Conservation (phyloP, 164 flowering plant species). For the Annona squamosa region DNA sequence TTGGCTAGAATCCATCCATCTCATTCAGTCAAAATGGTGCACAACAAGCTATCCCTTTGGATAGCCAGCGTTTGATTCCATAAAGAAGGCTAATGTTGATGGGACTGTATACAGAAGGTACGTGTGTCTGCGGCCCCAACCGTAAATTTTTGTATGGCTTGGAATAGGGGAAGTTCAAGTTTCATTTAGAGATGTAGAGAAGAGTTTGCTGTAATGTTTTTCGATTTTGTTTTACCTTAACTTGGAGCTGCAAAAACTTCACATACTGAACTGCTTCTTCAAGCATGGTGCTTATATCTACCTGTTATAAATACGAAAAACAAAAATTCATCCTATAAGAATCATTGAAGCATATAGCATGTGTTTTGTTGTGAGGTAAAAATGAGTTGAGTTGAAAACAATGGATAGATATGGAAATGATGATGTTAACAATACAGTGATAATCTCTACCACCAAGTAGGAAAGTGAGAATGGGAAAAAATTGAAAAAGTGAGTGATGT, state of each 20-base stretch:
- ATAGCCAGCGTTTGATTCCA: not conserved
- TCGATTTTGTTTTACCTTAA: slow-evolving; percentile 54
- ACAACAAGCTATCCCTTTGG: not conserved
- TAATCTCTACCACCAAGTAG: too few relatives aligned
- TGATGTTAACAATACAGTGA: too few relatives aligned
- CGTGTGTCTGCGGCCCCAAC: not conserved
- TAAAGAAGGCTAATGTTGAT: not conserved
- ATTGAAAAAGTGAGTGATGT: too few relatives aligned
- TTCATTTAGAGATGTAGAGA: not conserved
- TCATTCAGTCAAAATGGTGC: too few relatives aligned
- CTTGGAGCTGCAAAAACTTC: slow-evolving; percentile 91
- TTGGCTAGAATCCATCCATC: not conserved
- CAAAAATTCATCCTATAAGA: not conserved
- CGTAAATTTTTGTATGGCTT: not conserved
- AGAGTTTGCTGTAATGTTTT: not conserved
- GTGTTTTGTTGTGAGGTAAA: too few relatives aligned
- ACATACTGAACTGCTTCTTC: slow-evolving; percentile 97
- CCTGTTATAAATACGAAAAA: slow-evolving; percentile 28
- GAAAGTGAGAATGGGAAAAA: too few relatives aligned
- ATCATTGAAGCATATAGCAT: too few relatives aligned
- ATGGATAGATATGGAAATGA: too few relatives aligned
- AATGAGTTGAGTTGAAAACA: too few relatives aligned
- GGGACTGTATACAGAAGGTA: not conserved
- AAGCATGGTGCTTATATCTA: slow-evolving; percentile 97
- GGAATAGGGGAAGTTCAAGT: not conserved